Conservation (phyloP, 1,284 basidiomycete genomes). For the Malassezia pachydermatis region DNA sequence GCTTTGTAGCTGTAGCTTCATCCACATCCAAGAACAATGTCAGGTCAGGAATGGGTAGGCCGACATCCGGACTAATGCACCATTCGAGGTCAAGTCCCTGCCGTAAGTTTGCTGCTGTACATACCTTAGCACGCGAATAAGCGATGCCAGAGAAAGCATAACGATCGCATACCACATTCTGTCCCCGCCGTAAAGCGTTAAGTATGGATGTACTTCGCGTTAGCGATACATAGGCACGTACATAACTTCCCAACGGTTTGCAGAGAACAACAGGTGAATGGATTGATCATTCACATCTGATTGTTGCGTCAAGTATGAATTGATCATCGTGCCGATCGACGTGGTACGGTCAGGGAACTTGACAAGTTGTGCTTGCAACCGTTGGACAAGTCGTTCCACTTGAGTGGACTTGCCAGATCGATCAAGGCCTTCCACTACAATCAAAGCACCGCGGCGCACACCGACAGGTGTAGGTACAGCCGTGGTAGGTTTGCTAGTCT, state of each 20-base stretch:
- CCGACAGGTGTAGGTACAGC: neutral
- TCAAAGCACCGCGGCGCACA: slow-evolving; percentile 30
- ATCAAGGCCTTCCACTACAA: slow-evolving; percentile 47
- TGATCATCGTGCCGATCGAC: slow-evolving; percentile 81
- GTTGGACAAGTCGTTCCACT: slow-evolving; percentile 30
- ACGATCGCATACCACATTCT: slow-evolving; percentile 74
- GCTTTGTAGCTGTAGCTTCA: slow-evolving; percentile 59
- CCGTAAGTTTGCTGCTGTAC: no score
- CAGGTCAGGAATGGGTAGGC: slow-evolving; percentile 77
- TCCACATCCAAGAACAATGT: slow-evolving; percentile 76
- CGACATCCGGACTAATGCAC: slow-evolving; percentile 74
- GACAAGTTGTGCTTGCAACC: slow-evolving; percentile 27
- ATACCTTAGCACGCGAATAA: slow-evolving; percentile 82
- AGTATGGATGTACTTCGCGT: slow-evolving; percentile 20
- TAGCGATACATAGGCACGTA: slow-evolving; percentile 51
- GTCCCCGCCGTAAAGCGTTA: slow-evolving; percentile 58
- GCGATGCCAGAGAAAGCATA: slow-evolving; percentile 96
- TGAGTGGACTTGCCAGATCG: slow-evolving; percentile 47
- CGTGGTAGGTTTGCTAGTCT: neutral
- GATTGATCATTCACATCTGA: slow-evolving; percentile 80
- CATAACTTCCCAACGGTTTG: slow-evolving; percentile 93
- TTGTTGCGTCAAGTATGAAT: slow-evolving; percentile 71
- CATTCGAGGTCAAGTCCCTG: slow-evolving; percentile 59
- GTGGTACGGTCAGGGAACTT: slow-evolving; percentile 67
- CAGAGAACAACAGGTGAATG: slow-evolving; percentile 88